Conservation (phyloP, 176 grass and related monocot species). For the Carex cristatella region DNA sequence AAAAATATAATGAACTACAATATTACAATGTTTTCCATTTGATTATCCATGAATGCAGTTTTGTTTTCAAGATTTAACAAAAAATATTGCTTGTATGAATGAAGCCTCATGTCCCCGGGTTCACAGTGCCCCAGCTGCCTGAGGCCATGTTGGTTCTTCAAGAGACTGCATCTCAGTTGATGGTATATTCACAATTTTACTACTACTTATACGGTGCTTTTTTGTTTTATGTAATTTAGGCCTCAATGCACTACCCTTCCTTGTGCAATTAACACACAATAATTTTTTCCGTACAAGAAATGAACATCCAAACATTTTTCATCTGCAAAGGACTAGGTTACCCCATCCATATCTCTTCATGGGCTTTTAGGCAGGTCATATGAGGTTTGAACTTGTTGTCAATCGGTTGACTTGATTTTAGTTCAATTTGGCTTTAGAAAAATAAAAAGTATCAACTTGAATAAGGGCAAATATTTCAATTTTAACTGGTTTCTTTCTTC, state of each 20-base stretch:
- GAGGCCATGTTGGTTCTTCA: conserved; percentile 33
- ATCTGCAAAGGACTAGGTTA: background rate
- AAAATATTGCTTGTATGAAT: conserved; percentile 25
- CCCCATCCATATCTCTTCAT: background rate
- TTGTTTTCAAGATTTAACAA: conserved; percentile 37
- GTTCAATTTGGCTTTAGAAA: background rate
- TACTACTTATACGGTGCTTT: background rate
- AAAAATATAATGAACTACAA: background rate
- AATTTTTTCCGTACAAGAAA: background rate
- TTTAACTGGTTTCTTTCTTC: background rate
- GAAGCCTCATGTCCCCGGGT: conserved; percentile 36
- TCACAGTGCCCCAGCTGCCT: conserved; percentile 33
- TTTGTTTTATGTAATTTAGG: background rate
- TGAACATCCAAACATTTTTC: background rate
- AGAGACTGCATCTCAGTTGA: conserved; percentile 26
- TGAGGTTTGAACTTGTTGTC: background rate
- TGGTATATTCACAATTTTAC: conserved; percentile 25
- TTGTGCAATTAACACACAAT: background rate
- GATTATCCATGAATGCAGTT: conserved; percentile 25
- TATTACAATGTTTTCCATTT: conserved; percentile 28
- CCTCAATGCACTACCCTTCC: background rate
- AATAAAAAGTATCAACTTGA: background rate
- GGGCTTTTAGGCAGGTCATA: background rate
- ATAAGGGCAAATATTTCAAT: background rate
- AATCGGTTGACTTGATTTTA: background rate